Base-by-base conservation (phyloP, 257 asterid species). In the Perilla frutescens region DNA sequence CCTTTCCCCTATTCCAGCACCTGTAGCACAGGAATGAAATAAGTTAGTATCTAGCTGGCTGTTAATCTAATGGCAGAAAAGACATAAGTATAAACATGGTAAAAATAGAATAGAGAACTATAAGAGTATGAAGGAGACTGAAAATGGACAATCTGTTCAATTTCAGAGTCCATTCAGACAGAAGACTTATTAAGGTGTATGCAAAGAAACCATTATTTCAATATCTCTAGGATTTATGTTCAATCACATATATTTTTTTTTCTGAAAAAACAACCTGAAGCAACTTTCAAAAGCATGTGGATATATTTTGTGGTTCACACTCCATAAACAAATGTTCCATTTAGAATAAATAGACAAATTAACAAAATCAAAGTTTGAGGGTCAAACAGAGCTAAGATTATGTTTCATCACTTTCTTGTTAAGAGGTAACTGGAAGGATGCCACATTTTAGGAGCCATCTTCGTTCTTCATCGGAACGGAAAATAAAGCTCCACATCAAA, bases 1-100 rank as follows among this genome's bases (percentile, higher is more conserved):
- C 34, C 29, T 62, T 78, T 68, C 44, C 47, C 44, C 39, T 20
- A 26, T 66, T 49, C 67, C 51, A 62, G 68, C 41, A n/a, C 14
- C 36, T 15, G 48, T n/a, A 14, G 51, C 48, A 62, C 13, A 40
- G 1, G 10, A 49, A 20, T 59, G 14, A 68, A 48, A 40, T 10
- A 40, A 15, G 60, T 50, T 51, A 73, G 74, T 26, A 32, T 10
- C 32, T 14, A n/a, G 8, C 13, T 57, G 14, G 58, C 61, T 34
- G 75, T 53, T 14, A 71, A 34, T 36, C 54, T 56, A 56, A 70
- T 41, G 48, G 1, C 20, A 8, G 50, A 47, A 9, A 51, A 36
- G 1, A 20, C 26, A 62, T 48, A 15, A 58, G 40, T 59, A 26
- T 57, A 13, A 31, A 41, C 20, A 43, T 29, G 66, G 20, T 44